Base-by-base conservation (phyloP, 169 alveolate species). In the Besnoitia besnoiti region DNA sequence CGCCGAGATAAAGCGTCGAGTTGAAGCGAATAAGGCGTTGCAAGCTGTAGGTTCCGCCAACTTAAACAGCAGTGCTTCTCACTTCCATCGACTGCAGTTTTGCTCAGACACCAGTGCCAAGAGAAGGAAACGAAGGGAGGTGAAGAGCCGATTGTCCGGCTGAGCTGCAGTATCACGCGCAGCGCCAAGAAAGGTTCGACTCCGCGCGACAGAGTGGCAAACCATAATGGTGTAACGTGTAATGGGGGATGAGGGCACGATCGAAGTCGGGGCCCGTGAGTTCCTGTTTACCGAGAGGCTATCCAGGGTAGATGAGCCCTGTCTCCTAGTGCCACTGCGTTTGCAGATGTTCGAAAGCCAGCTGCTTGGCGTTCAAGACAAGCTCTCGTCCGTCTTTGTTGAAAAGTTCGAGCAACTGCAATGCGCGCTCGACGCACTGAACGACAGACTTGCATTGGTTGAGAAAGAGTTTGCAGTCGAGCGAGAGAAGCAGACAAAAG, bases 1-100 rank as follows among this genome's bases (percentile, higher is more conserved):
- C 39, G 85, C 94, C 39, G 95, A 93, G 35, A 90, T 93, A 51
- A 93, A 93, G 75, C 75, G 94, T 16, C 55, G 95, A 5, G 95
- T 93, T 21, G 95, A 93, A 50, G 88, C 95, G 14, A 93, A 90
- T 73, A 93, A 93, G 49, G 94, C 93, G 33, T 27, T 92, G 47
- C 90, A 92, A 51, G 61, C 89, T 94, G 94, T 92, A 85, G 47
- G 88, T 19, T 10, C n/a, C n/a, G n/a, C n/a, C n/a, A n/a, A n/a
- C n/a, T n/a, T n/a, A n/a, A n/a, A n/a, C n/a, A n/a, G n/a, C n/a
- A n/a, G n/a, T n/a, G n/a, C n/a, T n/a, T n/a, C n/a, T n/a, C n/a
- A n/a, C n/a, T n/a, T n/a, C n/a, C n/a, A n/a, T n/a, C n/a, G n/a
- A n/a, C 39, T 24, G 21, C 14, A 51, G 67, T 24, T 51, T 51